Base-by-base conservation (phyloP, 2,329 filamentous ascomycete genomes). In the Ceratocystiopsis minuta region DNA sequence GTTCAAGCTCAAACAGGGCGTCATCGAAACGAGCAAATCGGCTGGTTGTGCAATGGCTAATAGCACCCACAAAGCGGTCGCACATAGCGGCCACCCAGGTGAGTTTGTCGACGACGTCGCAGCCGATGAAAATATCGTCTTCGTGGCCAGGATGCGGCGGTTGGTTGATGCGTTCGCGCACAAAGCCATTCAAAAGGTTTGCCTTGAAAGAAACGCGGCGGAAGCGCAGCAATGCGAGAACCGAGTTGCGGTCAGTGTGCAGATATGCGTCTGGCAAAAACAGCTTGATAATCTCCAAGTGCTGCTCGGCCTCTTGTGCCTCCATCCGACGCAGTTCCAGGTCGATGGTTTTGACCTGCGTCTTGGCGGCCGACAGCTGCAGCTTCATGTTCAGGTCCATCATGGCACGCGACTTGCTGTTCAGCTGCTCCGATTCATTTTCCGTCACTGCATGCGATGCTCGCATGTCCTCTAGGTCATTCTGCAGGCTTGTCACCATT, bases 321-420 rank as follows among this genome's bases (percentile, higher is more conserved):
- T 93, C 85, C 54, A 96, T 72, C 43, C 81, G 79, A 41, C 80
- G 75, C 44, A 96, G 65, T 57, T 96, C 87, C 28, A 95, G 68
- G 50, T 95, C 87, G 47, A 98, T 93, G 0, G 86, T 86, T 64
- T 94, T 96, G 53, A 84, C 78, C 57, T 94, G 88, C 3, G 88
- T 81, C 64, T 94, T 94, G 35, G 85, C 74, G 12, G 86, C 86
- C 13, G 86, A 92, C 43, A 82, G 73, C 54, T 94, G 88, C 36
- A 98, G 70, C 61, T 93, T 92, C 70, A 88, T 74, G 59, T 96
- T 96, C 37, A 98, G 70, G 54, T 98, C 88, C 74, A 94, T 82
- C 80, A 98, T 93, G 42, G 88, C 86, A 48, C 86, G 76, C 37
- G 88, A 93, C 47, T 85, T 80, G 52, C 75, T 82, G 49, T 79